Evolutionary conservation across 306 rosid species (phyloP).

Genomic region (Gastrolobium bilobum): DNA sequence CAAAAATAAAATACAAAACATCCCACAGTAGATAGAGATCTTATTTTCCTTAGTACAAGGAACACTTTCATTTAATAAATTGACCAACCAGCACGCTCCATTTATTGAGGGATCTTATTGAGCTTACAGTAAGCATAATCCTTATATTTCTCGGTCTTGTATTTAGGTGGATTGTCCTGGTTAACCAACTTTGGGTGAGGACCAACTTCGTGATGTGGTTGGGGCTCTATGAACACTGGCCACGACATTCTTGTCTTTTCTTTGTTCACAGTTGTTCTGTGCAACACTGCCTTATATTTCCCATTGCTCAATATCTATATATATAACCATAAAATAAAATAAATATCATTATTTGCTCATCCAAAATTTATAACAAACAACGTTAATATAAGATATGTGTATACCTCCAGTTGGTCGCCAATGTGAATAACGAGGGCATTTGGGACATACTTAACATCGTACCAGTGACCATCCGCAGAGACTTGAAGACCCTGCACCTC

Average conservation of each 20-base stretch:
- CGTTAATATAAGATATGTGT: too few species aligned
- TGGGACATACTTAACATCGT: slow-evolving; percentile 72
- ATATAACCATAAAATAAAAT: slow-evolving; percentile 21
- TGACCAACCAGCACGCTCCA: neutral
- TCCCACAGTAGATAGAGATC: neutral
- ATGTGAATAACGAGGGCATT: slow-evolving; percentile 81
- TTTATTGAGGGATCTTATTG: slow-evolving; percentile 67
- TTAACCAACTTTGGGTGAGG: slow-evolving; percentile 63
- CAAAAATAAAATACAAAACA: neutral
- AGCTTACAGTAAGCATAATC: slow-evolving; percentile 73
- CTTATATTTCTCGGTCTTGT: slow-evolving; percentile 65
- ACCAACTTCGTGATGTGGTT: slow-evolving; percentile 57
- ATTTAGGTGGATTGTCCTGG: slow-evolving; percentile 70
- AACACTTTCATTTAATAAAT: neutral
- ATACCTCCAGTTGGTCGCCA: slow-evolving; percentile 86
- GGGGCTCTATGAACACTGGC: slow-evolving; percentile 85
- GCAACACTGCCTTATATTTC: slow-evolving; percentile 66
- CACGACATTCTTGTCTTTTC: slow-evolving; percentile 73
- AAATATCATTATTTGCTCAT: neutral
- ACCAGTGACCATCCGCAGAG: slow-evolving; percentile 70
- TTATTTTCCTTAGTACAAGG: neutral
- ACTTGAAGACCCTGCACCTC: slow-evolving; percentile 89
- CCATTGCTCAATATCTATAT: slow-evolving; percentile 85
- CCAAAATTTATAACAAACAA: neutral
- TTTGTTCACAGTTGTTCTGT: slow-evolving; percentile 72